Conservation (phyloP, 495 filamentous ascomycete species). For the Hypomontagnella monticulosa region DNA sequence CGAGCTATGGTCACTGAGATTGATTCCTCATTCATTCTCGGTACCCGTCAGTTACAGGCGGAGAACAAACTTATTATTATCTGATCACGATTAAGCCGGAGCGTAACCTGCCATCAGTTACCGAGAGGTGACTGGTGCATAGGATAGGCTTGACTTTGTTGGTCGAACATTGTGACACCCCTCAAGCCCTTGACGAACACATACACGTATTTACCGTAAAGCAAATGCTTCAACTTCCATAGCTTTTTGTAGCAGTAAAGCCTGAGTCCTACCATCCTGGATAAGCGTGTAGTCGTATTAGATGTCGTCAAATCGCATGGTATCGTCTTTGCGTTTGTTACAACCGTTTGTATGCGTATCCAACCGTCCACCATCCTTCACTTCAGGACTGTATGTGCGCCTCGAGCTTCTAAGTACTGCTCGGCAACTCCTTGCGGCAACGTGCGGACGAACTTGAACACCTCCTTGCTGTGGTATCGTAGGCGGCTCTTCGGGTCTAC, state of each 20-base stretch:
- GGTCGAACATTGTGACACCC: constrained; percentile 63
- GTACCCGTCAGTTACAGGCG: constrained; percentile 56
- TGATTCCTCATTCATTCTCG: constrained; percentile 55
- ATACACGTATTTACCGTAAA: neutral
- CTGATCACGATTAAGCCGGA: constrained; percentile 96
- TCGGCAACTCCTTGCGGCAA: constrained; percentile 83
- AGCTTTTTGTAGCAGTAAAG: too few species aligned
- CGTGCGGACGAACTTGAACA: constrained; percentile 80
- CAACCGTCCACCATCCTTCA: constrained; percentile 30
- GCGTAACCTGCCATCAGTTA: constrained; percentile 72
- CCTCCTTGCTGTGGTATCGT: constrained; percentile 87
- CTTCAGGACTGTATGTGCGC: constrained; percentile 92
- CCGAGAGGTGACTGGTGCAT: constrained; percentile 82
- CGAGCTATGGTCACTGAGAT: constrained; percentile 59
- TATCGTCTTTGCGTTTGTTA: neutral
- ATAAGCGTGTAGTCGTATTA: too few species aligned
- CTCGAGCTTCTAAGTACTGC: constrained; percentile 85
- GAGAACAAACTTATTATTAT: constrained; percentile 51
- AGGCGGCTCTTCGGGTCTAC: constrained; percentile 93
- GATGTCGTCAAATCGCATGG: neutral
- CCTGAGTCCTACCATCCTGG: too few species aligned
- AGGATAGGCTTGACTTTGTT: constrained; percentile 92
- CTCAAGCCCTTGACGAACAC: neutral
- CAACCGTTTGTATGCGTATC: constrained; percentile 1
- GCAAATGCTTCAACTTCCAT: neutral